Base-by-base conservation (phyloP, 305 asterid species). In the Fraxinus baroniana region DNA sequence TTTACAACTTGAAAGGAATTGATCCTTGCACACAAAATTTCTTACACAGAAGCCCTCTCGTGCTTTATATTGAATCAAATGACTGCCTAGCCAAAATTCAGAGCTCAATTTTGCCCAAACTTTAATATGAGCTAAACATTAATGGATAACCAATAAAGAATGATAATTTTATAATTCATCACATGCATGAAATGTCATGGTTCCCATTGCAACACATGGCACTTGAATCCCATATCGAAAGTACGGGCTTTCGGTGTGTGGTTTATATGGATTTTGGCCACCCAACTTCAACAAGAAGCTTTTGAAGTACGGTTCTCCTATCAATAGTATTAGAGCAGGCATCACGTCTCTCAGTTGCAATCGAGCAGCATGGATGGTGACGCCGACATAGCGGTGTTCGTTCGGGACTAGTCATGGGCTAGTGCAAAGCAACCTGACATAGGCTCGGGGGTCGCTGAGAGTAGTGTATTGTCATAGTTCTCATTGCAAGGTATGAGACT, bases 1-100 rank as follows among this genome's bases (percentile, higher is more conserved):
- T 66, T 81, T 46, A 32, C 72, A 71, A 55, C 72, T 33, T 13
- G 46, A 32, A 78, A 79, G 78, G 28, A 75, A 84, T 26, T 74
- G 30, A 70, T 70, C 12, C 79, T 22, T 76, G 78, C 76, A 68
- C 44, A 33, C 79, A 66, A 75, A 20, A 73, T 77, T 66, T 66
- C 80, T 73, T 66, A 66, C 3, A 10, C n/a, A 26, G 18, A 13
- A 46, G 57, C 18, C 3, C 18, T 46, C n/a, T 46, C 1, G 57
- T 46, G 57, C 57, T 46, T 46, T 46, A 12, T 46, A 46, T 46
- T 46, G n/a, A 44, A 46, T 46, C 6, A 46, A 46, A 46, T 46
- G n/a, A 46, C 3, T 44, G 52, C 52, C 17, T 44, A 10, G 46
- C 46, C 46, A 39, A 39, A 39, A 7, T 39, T 39, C 46, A 39